Conservation (phyloP, 2,329 filamentous ascomycete genomes). For the Ophiostoma ulmi region DNA sequence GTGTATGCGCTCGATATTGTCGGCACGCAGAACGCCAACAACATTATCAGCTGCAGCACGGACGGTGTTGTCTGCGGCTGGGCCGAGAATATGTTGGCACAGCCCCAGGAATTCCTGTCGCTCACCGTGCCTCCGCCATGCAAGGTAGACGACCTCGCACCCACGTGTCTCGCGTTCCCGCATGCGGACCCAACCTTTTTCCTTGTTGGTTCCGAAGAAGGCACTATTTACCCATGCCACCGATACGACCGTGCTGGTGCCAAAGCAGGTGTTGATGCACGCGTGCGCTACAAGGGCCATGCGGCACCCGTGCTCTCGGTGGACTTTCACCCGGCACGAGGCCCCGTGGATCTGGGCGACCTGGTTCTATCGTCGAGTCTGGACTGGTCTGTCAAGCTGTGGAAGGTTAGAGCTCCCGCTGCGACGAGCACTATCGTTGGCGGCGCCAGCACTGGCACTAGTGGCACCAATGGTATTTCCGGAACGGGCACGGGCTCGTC, state of each 20-base stretch:
- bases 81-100: conserved; percentile 96
- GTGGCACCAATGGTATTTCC: conserved; percentile 29
- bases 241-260: conserved; percentile 95
- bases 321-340: conserved; percentile 88
- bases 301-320: conserved; percentile 93
- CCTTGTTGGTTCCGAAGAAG: conserved; percentile 93
- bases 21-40: conserved; percentile 97
- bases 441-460: conserved; percentile 31
- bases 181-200: conserved; percentile 96
- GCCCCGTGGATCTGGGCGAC: conserved; percentile 90
- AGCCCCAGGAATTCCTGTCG: conserved; percentile 90
- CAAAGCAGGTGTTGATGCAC: conserved; percentile 88
- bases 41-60: conserved; percentile 94
- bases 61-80: conserved; percentile 96
- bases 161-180: conserved; percentile 91
- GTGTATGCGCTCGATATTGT: conserved; percentile 95
- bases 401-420: conserved; percentile 82
- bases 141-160: conserved; percentile 90
- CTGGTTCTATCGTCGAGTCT: conserved; percentile 86
- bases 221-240: conserved; percentile 92
- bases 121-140: conserved; percentile 78
- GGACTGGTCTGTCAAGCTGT: conserved; percentile 96
- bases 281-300: conserved; percentile 84
- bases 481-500: conserved; percentile 20
- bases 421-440: conserved; percentile 56